Evolutionary conservation across 1,284 basidiomycete genomes (phyloP).

Genomic region (Pisolithus thermaeus): DNA sequence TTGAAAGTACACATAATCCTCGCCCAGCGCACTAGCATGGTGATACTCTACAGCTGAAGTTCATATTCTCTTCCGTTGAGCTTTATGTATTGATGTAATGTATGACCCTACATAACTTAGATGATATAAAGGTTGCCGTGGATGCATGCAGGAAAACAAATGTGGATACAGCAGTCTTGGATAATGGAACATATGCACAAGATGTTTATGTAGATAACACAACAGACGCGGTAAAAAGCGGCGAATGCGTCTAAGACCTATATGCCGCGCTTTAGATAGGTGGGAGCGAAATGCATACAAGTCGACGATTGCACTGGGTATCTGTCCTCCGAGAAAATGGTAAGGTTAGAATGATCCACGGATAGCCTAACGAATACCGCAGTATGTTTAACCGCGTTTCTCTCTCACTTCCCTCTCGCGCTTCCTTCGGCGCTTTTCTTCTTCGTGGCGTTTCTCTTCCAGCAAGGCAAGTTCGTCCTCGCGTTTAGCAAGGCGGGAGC

Average conservation of each 20-base stretch:
- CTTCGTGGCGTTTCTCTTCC: constrained; percentile 62
- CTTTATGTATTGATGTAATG: constrained; percentile 10
- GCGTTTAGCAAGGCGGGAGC: constrained; percentile 59
- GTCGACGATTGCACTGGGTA: constrained; percentile 1
- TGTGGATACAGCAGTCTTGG: constrained; percentile 8
- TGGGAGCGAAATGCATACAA: not conserved
- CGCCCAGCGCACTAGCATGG: not conserved
- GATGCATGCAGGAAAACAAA: not conserved
- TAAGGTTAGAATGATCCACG: not conserved
- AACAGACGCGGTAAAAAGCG: not conserved
- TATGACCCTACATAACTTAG: constrained; percentile 6
- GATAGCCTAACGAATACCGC: not conserved
- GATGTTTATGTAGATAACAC: constrained; percentile 1
- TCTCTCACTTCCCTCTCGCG: constrained; percentile 35
- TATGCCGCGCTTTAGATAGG: not conserved
- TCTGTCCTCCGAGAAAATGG: not conserved
- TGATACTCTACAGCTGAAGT: not conserved
- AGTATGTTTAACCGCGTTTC: constrained; percentile 9
- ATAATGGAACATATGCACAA: constrained; percentile 10
- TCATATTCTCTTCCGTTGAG: constrained; percentile 1
- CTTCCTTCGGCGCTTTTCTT: constrained; percentile 66
- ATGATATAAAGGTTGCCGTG: not conserved
- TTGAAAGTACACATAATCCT: constrained; percentile 14
- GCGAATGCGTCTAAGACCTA: constrained; percentile 16
- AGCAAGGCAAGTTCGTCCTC: constrained; percentile 61